Evolutionary conservation across 2,329 filamentous ascomycete species (phyloP), one percentile per base, ranked within the genome.

Genomic region (Alternaria atra): DNA sequence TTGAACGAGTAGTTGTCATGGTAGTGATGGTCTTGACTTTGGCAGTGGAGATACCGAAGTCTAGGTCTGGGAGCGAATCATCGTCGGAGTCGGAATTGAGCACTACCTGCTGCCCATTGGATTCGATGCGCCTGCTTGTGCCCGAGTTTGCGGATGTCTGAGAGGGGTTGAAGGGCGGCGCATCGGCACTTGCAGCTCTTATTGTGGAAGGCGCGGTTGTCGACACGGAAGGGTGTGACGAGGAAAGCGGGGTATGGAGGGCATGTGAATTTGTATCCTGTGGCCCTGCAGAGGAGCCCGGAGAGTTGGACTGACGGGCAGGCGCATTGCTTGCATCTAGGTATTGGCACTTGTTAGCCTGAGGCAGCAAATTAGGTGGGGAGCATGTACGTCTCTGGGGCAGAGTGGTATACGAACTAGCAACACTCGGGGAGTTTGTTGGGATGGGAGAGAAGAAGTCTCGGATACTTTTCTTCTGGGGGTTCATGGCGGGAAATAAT

Each of bases 51-150:
- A 62, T 25, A 17, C 69, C 66, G 32, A 79, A 82, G 59, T 86
- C 81, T 0, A 89, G 90, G 50, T 86, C 84, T 10, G 60, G 60
- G 2, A 77, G 58, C 8, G 69, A 73, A 29, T 84, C 85, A 17
- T 85, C 85, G n/a, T 91, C 90, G 9, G 90, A 90, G 70, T 94
- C 91, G 0, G 91, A 93, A 55, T 87, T 89, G 46, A 84, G 84
- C 25, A 94, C 81, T 2, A 79, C 65, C 9, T 69, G 66, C 53
- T 75, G 74, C 3, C 86, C 86, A 68, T 84, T 80, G 59, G 81
- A 90, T 56, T 90, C 80, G 12, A 87, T 59, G 15, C 80, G 74
- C 78, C 68, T 87, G 82, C 74, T 87, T 66, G 62, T 39, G 40
- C 63, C 66, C 5, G 75, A 76, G 40, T 65, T 70, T 27, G 65